These are phyloP conservation scores for Leishmania lainsoni DNA, from an alignment of 208 protist species.

Conservation along the genomic window DNA sequence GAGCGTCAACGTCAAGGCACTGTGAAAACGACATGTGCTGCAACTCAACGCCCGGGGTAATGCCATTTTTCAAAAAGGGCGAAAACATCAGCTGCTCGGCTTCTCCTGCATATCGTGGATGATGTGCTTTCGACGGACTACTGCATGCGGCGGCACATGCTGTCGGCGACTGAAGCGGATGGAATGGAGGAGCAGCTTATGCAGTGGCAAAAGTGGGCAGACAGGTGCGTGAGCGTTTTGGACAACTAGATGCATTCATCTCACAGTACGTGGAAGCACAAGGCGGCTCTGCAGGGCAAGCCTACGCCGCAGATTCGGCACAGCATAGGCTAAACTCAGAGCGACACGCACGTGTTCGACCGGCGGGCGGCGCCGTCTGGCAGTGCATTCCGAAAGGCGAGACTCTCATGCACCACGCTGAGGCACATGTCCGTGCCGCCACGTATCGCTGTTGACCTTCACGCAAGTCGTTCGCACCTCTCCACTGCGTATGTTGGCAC, in stretches of 20 bases:
- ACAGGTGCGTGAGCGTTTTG: constrained; percentile 33
- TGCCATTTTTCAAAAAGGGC: constrained; percentile 20
- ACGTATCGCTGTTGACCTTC: neutral
- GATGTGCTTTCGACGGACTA: constrained; percentile 56
- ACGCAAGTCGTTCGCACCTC: constrained; percentile 6
- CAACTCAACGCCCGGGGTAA: constrained; percentile 9
- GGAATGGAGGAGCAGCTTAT: constrained; percentile 31
- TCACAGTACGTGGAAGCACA: constrained; percentile 31
- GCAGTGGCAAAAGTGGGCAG: constrained; percentile 36
- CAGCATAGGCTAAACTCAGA: constrained; percentile 1
- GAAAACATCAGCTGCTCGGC: constrained; percentile 16
- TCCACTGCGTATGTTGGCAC: constrained; percentile 10
- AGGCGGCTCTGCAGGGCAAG: constrained; percentile 45
- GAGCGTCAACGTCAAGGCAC: constrained; percentile 40
- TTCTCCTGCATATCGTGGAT: constrained; percentile 53
- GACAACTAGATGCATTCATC: constrained; percentile 5
- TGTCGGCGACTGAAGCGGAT: constrained; percentile 35
- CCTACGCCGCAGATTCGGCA: constrained; percentile 32
- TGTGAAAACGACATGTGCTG: constrained; percentile 39
- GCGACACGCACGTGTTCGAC: neutral
- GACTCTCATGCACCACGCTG: constrained; percentile 2
- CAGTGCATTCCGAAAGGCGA: neutral
- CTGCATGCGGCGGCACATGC: constrained; percentile 28
- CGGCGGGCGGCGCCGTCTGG: neutral
- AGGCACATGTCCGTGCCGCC: constrained; percentile 21